Base-by-base conservation (phyloP, 371 early-diverging fungal genomes). In the Mortierella sp. region DNA sequence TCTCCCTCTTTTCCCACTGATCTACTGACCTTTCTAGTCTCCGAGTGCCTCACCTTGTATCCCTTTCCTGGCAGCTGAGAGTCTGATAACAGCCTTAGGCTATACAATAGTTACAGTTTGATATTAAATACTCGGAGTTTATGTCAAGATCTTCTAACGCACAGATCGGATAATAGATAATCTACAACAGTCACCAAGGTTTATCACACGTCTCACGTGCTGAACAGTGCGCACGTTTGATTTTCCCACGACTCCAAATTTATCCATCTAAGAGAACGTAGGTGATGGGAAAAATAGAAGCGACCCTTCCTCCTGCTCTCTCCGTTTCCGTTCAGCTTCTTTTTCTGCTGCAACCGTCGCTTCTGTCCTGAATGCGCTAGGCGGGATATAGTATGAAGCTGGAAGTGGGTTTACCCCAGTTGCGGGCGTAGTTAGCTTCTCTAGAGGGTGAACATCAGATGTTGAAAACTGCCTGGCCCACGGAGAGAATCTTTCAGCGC, bases 351-450 rank as follows among this genome's bases (percentile, higher is more conserved):
- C 69, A n/a, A 71, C 74, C 5, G 43, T 68, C 13, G 74, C 78
- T 53, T 69, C 78, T 9, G 74, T 78, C n/a, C 78, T 67, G 24
- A 77, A 77, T 9, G 73, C 73, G 19, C 78, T 78, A 6, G 78
- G 78, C 3, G 78, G 78, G 33, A 78, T 65, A 45, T 69, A 78
- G 21, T 78, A 78, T 57, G 74, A 69, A 0, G 70, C 67, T n/a
- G 70, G 79, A 15, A 77, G 58, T 8, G 59, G 58, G n/a, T n/a
- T 63, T 1, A 65, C 45, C 9, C 62, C 67, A 32, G 63, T 63
- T 0, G 67, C 63, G 4, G 65, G 62, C 16, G 53, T 59, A 5
- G 40, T 21, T 2, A 58, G 48, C 24, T 40, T 75, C 28, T 70
- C 74, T 4, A 69, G 43, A 3, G 65, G 69, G n/a, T 74, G 69